phyloP scores from a whole-genome alignment of 2,329 filamentous ascomycete genomes.

The Trichoderma sp. region DNA sequence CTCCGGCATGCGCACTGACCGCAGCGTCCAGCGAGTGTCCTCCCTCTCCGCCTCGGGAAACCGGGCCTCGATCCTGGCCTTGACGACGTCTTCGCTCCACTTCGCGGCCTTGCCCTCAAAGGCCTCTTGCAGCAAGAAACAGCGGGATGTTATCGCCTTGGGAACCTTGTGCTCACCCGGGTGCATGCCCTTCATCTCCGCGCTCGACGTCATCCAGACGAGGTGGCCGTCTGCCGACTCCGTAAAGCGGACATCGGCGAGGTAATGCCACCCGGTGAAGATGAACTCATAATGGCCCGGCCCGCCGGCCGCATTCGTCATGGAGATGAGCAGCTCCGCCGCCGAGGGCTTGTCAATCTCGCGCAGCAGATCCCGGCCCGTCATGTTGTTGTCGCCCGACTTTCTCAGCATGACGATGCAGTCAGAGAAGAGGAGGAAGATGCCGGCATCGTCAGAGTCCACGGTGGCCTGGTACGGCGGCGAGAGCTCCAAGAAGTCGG shows the following conservation, averaged over 20 bases:
- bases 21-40: slow-evolving; percentile 76
- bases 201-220: slow-evolving; percentile 68
- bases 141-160: slow-evolving; percentile 61
- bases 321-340: slow-evolving; percentile 62
- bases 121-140: slow-evolving; percentile 70
- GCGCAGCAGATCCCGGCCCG: slow-evolving; percentile 75
- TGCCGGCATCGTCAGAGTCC: slow-evolving; percentile 59
- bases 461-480: slow-evolving; percentile 64
- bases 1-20: slow-evolving; percentile 66
- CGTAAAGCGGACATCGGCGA: slow-evolving; percentile 72
- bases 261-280: slow-evolving; percentile 71
- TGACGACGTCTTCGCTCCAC: slow-evolving; percentile 81
- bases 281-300: slow-evolving; percentile 68
- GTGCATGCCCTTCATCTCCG: slow-evolving; percentile 61
- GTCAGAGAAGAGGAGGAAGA: slow-evolving; percentile 84
- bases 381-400: slow-evolving; percentile 57
- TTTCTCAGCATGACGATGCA: slow-evolving; percentile 78
- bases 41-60: slow-evolving; percentile 85
- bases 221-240: slow-evolving; percentile 66
- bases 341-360: slow-evolving; percentile 82
- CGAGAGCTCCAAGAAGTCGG: slow-evolving; percentile 75
- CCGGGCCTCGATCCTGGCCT: slow-evolving; percentile 81
- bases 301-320: slow-evolving; percentile 65
- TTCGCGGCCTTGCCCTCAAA: slow-evolving; percentile 78
- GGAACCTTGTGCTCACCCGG: slow-evolving; percentile 45